Percentiles rank a stretch among this genome's conserved stretches.
Evolutionary conservation across 2,329 filamentous ascomycete species (phyloP).

Genomic region (Cryphonectria japonica): DNA sequence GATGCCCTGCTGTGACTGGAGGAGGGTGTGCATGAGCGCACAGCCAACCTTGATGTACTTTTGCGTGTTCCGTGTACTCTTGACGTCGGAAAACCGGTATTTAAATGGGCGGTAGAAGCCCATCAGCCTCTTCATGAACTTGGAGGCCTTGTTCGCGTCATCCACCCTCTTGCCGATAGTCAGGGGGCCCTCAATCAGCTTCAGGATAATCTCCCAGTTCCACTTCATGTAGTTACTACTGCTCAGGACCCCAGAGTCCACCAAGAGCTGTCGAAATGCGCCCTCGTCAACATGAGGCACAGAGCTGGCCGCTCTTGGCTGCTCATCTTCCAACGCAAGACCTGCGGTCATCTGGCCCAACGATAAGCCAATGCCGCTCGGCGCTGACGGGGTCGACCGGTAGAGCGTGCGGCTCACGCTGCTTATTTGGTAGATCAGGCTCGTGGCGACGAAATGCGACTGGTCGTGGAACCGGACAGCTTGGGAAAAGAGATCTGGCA

Average conservation of each 20-base stretch:
- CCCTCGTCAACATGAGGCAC: conserved; percentile 61
- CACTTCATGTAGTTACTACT: conserved; percentile 93
- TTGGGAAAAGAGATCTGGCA: conserved; percentile 81
- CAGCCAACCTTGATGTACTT: conserved; percentile 92
- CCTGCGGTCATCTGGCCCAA: conserved; percentile 50
- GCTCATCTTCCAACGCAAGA: conserved; percentile 58
- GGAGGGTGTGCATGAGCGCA: conserved; percentile 80
- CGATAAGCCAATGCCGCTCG: conserved; percentile 40
- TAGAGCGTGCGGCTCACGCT: conserved; percentile 94
- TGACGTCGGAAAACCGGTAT: conserved; percentile 87
- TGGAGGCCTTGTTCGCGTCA: conserved; percentile 91
- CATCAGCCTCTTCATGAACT: conserved; percentile 92
- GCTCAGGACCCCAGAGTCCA: conserved; percentile 84
- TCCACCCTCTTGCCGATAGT: conserved; percentile 90
- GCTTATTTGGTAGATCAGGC: conserved; percentile 96
- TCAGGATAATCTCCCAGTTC: conserved; percentile 94
- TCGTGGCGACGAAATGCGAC: conserved; percentile 77
- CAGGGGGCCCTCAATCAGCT: conserved; percentile 89
- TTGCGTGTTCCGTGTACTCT: conserved; percentile 90
- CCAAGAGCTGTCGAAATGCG: conserved; percentile 65
- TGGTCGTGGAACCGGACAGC: conserved; percentile 74
- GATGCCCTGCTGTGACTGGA: conserved; percentile 83
- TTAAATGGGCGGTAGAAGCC: conserved; percentile 98
- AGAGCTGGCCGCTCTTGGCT: conserved; percentile 53
- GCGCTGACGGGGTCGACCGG: conserved; percentile 65